These are phyloP conservation scores for Verticillium albo-atrum DNA, from an alignment of 2,329 filamentous ascomycete species.

Conservation along the genomic window DNA sequence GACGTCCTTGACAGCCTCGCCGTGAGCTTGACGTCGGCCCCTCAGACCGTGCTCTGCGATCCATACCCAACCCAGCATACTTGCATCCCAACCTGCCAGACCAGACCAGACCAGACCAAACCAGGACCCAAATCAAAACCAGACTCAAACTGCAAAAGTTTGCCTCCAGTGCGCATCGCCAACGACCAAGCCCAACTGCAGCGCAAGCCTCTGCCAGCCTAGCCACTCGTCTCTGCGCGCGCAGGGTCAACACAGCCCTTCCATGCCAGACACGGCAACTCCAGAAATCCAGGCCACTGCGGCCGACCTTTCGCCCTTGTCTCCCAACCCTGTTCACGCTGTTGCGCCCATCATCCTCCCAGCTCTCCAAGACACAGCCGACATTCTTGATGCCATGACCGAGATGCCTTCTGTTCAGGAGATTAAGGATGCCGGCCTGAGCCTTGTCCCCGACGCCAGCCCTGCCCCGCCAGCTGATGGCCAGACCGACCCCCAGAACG, in stretches of 20 bases:
- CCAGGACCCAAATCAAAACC: too few species aligned
- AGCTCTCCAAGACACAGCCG: slow-evolving; percentile 47
- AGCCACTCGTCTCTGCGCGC: neutral
- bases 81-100: neutral
- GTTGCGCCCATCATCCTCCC: slow-evolving; percentile 43
- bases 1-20: neutral
- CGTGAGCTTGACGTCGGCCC: neutral
- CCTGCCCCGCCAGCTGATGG: slow-evolving; percentile 23
- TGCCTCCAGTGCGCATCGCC: neutral
- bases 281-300: slow-evolving; percentile 46
- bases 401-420: slow-evolving; percentile 9
- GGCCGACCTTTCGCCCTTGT: slow-evolving; percentile 48
- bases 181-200: neutral
- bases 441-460: slow-evolving; percentile 10
- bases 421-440: slow-evolving; percentile 14
- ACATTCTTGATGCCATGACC: slow-evolving; percentile 41
- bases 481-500: slow-evolving; percentile 16
- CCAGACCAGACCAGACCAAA: neutral
- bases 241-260: neutral
- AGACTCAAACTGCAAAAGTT: neutral
- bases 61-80: neutral
- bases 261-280: slow-evolving; percentile 3
- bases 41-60: neutral
- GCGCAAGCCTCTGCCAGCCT: neutral
- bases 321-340: slow-evolving; percentile 42